Base-by-base conservation (phyloP, 164 flowering plant genomes). In the Amborella trichopoda region DNA sequence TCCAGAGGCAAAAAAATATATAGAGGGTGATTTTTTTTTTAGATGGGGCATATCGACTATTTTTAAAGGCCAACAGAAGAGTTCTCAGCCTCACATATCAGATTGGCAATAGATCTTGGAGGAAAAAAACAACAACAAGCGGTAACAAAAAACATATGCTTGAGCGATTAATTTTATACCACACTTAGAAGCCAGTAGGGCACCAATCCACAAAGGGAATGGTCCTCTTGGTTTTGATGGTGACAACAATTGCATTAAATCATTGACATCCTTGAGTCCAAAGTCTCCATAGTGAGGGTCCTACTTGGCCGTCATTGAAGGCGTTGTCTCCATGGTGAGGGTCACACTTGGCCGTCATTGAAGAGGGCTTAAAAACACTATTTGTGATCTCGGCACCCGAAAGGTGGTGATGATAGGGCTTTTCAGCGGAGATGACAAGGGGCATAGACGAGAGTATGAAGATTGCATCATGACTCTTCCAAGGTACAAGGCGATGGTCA, bases 181-280 rank as follows among this genome's bases (percentile, higher is more conserved):
- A 51, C 81, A 76, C 61, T 77, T 74, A n/a, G 69, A 77, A 77
- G 3, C 83, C 83, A 40, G 83, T 77, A 1, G 83, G 83, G 58
- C 83, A 77, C 83, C 83, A 77, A 53, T 77, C 85, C 37, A 76
- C 81, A 58, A 78, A 76, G 51, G 76, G 85, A 55, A 78, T 78
- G 46, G 85, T 78, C 19, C 48, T 23, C 48, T 44, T 78, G 42
- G 85, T 78, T 63, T 78, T 78, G 67, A 78, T 78, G 52, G 80
- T 78, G 19, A 68, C 78, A 14, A 74, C 83, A 53, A 76, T 80
- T n/a, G 84, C 80, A 61, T 77, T n/a, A n/a, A n/a, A n/a, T n/a
- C n/a, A n/a, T n/a, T 78, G 34, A 78, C 84, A 55, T 78, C 84
- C 68, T 78, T 75, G 49, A 81, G 84, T 21, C 73, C 84, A 23